Evolutionary conservation across 2,329 filamentous ascomycete genomes (phyloP), one percentile per base, ranked within the genome.

Genomic region (Rutstroemia sp.): DNA sequence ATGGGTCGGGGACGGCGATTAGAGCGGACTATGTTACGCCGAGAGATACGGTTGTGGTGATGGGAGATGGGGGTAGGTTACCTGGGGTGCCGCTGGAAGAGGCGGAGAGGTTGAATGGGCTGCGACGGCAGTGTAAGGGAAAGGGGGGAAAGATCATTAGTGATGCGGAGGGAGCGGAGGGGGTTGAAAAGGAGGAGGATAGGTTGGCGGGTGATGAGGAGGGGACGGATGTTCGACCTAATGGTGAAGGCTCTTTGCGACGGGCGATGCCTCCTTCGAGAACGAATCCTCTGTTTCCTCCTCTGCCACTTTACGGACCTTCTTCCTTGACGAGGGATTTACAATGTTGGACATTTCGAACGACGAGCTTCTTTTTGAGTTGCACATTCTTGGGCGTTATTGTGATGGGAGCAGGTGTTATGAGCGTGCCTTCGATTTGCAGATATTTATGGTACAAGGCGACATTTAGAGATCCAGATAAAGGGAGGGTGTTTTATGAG

Each of bases 211-310:
- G 16, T 10, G 50, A 27, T 16, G 40, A 52, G 19, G 6, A 38
- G 27, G 14, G 16, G 25, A 21, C 7, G 4, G 4, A 36, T 46
- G 53, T 23, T 53, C 61, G 77, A 58, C 75, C 74, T 54, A 73
- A 76, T 4, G 73, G 75, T 36, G 76, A 75, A 23, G 75, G 71
- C 12, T 76, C 76, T 16, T 63, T 82, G 17, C 70, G 72, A 45
- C 72, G 68, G 57, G 68, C 76, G 14, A 78, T 77, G 72, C 84
- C 87, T 0, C 82, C 84, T 1, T 84, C 84, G 7, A 79, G 82
- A 61, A 92, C 88, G 2, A 86, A 92, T 63, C 87, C 89, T 3
- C 74, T 95, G 5, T 96, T 96, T 62, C 91, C 91, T 5, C 88
- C 89, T 2, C 71, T 96, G 8, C 91, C 91, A 0, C 75, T 89